Evolutionary conservation across 1,139 yeast genomes (phyloP).

Genomic region (Debaryomyces sp.): DNA sequence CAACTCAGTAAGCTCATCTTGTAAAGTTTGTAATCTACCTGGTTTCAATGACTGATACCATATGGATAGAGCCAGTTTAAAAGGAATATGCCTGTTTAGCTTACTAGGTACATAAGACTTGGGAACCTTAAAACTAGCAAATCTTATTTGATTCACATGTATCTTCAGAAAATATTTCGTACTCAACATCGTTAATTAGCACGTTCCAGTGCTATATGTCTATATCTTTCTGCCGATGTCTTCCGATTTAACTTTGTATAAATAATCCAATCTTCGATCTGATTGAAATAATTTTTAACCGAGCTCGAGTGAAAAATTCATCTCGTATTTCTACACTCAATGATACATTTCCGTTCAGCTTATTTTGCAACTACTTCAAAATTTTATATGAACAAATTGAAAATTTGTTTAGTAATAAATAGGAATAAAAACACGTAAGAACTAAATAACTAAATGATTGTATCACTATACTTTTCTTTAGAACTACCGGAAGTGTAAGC

Average conservation of each 20-base stretch:
- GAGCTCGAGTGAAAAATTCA: conserved; percentile 2
- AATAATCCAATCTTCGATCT: background rate
- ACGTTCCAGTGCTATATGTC: no score
- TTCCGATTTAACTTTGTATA: background rate
- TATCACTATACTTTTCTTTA: background rate
- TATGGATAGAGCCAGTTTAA: conserved; percentile 18
- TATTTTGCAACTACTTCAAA: conserved; percentile 1
- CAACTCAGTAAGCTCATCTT: conserved; percentile 36
- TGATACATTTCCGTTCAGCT: background rate
- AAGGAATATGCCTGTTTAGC: conserved; percentile 18
- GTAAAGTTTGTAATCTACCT: conserved; percentile 31
- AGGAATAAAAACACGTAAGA: background rate
- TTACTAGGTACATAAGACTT: conserved; percentile 18
- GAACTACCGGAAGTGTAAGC: conserved; percentile 16
- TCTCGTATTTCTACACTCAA: background rate
- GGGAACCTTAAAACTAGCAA: conserved; percentile 15
- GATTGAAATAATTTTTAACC: background rate
- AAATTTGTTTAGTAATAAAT: background rate
- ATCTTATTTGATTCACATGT: background rate
- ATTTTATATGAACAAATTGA: background rate
- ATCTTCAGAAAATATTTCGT: background rate
- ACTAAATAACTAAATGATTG: background rate
- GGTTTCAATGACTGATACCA: conserved; percentile 38
- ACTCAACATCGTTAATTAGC: no score
- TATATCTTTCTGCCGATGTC: background rate